Evolutionary conservation across 345 rosid genomes (phyloP).

Genomic region (Eucalyptus brandiana): DNA sequence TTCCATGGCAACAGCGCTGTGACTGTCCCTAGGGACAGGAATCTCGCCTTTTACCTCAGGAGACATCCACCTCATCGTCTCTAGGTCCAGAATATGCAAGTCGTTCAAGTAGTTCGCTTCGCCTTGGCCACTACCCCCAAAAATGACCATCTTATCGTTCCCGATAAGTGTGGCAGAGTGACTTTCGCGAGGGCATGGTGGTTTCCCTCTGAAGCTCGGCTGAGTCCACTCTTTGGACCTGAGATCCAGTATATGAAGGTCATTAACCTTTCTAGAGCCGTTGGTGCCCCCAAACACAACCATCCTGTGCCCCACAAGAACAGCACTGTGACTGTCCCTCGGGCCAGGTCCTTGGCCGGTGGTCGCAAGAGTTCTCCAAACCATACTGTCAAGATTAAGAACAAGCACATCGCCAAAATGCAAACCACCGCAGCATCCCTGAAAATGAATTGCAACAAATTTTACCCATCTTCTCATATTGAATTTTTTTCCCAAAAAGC

Average conservation of each 20-base stretch:
- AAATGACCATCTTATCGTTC: conserved; percentile 34
- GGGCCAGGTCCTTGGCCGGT: conserved; percentile 65
- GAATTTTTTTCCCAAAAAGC: neutral
- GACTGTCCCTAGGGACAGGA: conserved; percentile 74
- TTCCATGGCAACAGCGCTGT: conserved; percentile 36
- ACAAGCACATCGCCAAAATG: conserved; percentile 61
- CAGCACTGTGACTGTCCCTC: conserved; percentile 70
- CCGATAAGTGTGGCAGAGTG: conserved; percentile 58
- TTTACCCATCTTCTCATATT: neutral
- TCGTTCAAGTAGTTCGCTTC: conserved; percentile 70
- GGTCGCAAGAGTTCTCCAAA: conserved; percentile 37
- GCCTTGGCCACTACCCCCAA: conserved; percentile 83
- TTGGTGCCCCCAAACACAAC: conserved; percentile 69
- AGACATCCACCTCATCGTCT: conserved; percentile 52
- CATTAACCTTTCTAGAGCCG: conserved; percentile 62
- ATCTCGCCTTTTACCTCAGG: conserved; percentile 38
- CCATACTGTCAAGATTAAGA: conserved; percentile 39
- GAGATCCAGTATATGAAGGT: conserved; percentile 51
- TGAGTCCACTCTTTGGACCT: conserved; percentile 38
- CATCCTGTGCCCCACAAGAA: conserved; percentile 46
- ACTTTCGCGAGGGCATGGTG: conserved; percentile 61
- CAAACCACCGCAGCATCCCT: conserved; percentile 75
- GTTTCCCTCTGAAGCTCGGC: conserved; percentile 29
- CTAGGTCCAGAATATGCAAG: conserved; percentile 50
- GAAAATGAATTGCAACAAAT: neutral